phyloP scores from a whole-genome alignment of 2,329 filamentous ascomycete genomes.

The Sporothrix luriei region DNA sequence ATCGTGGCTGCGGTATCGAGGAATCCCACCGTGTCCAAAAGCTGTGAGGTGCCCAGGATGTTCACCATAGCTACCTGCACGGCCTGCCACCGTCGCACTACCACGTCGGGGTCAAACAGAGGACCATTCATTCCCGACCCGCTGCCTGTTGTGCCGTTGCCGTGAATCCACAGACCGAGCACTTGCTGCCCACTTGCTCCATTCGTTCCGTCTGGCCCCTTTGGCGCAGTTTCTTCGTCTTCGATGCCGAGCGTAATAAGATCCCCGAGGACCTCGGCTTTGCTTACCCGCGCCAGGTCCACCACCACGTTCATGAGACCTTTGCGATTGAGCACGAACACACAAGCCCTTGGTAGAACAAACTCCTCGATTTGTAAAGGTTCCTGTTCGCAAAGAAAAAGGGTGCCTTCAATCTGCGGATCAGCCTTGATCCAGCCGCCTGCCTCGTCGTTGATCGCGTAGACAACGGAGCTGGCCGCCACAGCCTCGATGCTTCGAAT shows the following conservation, averaged over 20 bases:
- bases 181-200: constrained; percentile 43
- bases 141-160: constrained; percentile 26
- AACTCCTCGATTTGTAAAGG: constrained; percentile 46
- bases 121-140: constrained; percentile 14
- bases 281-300: constrained; percentile 61
- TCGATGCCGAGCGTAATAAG: constrained; percentile 42
- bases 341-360: constrained; percentile 53
- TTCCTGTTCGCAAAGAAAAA: constrained; percentile 78
- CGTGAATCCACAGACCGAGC: constrained; percentile 60
- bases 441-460: constrained; percentile 69
- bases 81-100: constrained; percentile 49
- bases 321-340: constrained; percentile 73
- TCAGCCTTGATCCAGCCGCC: constrained; percentile 81
- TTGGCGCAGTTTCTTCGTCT: background rate
- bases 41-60: constrained; percentile 25
- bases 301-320: constrained; percentile 71
- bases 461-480: constrained; percentile 83
- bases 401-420: constrained; percentile 69
- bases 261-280: constrained; percentile 65
- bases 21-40: constrained; percentile 27
- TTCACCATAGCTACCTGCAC: constrained; percentile 37
- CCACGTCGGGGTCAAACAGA: constrained; percentile 39
- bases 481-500: constrained; percentile 75
- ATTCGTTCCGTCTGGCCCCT: background rate
- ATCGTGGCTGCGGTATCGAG: constrained; percentile 29